A percentile compares a stretch with the other conserved stretches of the same genome.
Conservation (phyloP, 1,139 yeast species). For the Yamadazyma friedrichii region DNA sequence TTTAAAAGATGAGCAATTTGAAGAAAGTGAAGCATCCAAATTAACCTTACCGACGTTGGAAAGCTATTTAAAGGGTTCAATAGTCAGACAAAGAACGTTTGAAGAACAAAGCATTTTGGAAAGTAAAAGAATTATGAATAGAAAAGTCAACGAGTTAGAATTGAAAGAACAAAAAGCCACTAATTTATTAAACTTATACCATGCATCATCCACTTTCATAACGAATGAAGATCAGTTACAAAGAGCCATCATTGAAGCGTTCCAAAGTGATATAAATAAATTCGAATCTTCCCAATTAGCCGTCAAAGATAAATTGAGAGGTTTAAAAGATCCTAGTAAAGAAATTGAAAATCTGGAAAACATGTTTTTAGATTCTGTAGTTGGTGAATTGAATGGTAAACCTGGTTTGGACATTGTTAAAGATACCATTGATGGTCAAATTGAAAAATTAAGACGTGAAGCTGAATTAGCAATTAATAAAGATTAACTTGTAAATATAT, state of each 20-base stretch:
- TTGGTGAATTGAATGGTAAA: conserved; percentile 39
- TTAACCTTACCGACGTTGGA: conserved; percentile 83
- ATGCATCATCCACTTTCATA: conserved; percentile 64
- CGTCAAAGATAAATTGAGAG: conserved; percentile 37
- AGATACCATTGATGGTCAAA: conserved; percentile 38
- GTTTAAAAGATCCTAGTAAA: conserved; percentile 23
- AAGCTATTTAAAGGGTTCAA: conserved; percentile 61
- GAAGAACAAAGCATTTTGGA: conserved; percentile 56
- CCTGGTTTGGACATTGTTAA: conserved; percentile 50
- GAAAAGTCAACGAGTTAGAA: conserved; percentile 32
- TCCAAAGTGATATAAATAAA: conserved; percentile 42
- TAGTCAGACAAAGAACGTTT: conserved; percentile 68
- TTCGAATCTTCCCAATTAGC: conserved; percentile 36
- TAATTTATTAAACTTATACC: conserved; percentile 66
- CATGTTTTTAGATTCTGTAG: conserved; percentile 34
- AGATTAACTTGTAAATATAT: conserved; percentile 3
- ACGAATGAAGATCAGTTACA: conserved; percentile 65
- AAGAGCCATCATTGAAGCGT: conserved; percentile 55
- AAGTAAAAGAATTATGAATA: conserved; percentile 39
- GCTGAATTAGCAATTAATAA: conserved; percentile 22
- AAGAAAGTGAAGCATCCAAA: conserved; percentile 52
- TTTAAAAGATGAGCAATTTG: conserved; percentile 24
- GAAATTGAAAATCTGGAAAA: conserved; percentile 34
- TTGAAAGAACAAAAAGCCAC: conserved; percentile 48
- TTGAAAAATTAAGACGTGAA: conserved; percentile 35